Conservation (phyloP, 768 basidiomycete genomes). For the Floccularia luteovirens region DNA sequence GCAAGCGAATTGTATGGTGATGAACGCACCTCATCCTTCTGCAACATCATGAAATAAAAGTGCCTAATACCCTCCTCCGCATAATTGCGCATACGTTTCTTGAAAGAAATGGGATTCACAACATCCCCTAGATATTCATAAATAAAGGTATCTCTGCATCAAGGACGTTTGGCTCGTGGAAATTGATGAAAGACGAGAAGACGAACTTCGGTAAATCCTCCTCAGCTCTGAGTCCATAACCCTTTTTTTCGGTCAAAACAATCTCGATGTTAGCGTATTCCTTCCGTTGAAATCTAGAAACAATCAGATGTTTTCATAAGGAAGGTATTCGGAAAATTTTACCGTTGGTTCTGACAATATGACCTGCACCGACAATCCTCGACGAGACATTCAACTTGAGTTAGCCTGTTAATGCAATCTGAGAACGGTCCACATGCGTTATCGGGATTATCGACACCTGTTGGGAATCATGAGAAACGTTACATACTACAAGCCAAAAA, state of each 20-base stretch:
- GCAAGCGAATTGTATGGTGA: not conserved
- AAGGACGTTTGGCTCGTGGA: conserved; percentile 3
- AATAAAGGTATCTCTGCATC: conserved; percentile 88
- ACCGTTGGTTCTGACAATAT: conserved; percentile 94
- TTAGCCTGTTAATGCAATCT: conserved; percentile 95
- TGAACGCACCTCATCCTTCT: conserved; percentile 83
- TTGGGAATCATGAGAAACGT: conserved; percentile 17
- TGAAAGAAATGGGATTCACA: conserved; percentile 78
- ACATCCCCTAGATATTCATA: conserved; percentile 99
- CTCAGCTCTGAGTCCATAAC: conserved; percentile 84
- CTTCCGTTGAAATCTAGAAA: conserved; percentile 73
- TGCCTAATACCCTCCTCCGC: conserved; percentile 89
- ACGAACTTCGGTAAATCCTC: conserved; percentile 58
- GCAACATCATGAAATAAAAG: conserved; percentile 99
- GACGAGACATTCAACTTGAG: conserved; percentile 92
- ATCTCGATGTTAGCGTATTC: conserved; percentile 85
- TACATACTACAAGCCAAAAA: conserved; percentile 12
- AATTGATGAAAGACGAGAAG: not conserved
- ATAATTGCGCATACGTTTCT: conserved; percentile 92
- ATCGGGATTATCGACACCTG: conserved; percentile 53
- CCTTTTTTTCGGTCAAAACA: conserved; percentile 92
- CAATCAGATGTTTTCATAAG: conserved; percentile 5
- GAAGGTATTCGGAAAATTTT: conserved; percentile 14
- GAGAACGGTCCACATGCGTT: conserved; percentile 80
- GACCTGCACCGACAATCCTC: conserved; percentile 80